Conservation (phyloP, 768 basidiomycete species). For the Rhodotorula paludigena region DNA sequence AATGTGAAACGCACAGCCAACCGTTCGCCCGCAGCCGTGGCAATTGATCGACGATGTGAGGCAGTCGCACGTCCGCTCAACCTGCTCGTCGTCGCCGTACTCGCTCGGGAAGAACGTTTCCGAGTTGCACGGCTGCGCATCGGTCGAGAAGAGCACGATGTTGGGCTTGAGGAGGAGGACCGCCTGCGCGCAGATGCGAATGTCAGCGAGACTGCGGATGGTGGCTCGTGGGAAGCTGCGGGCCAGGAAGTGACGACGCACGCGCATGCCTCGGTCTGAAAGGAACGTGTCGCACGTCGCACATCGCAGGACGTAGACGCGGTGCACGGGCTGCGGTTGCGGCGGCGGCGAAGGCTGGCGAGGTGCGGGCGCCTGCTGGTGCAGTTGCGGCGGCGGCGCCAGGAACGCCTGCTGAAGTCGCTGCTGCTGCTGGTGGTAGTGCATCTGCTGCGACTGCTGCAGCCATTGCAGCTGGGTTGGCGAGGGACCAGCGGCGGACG, state of each 20-base stretch:
- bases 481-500: not conserved
- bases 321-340: conserved; percentile 20
- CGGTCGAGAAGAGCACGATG: conserved; percentile 75
- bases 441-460: not conserved
- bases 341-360: not conserved
- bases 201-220: not conserved
- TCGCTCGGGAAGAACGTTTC: conserved; percentile 30
- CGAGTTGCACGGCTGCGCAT: conserved; percentile 65
- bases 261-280: conserved; percentile 82
- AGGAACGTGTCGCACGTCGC: conserved; percentile 66
- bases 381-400: not conserved
- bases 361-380: not conserved
- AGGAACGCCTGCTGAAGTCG: not conserved
- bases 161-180: conserved; percentile 75
- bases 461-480: not conserved
- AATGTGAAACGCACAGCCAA: conserved; percentile 56
- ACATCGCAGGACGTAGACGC: conserved; percentile 75
- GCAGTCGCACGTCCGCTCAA: conserved; percentile 71
- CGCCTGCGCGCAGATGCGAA: conserved; percentile 53
- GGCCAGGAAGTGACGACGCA: too few relatives aligned
- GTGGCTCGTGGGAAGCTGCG: too few relatives aligned
- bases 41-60: conserved; percentile 76
- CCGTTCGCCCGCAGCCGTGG: conserved; percentile 65
- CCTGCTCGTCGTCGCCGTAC: conserved; percentile 37
- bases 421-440: not conserved